Conservation (phyloP, 768 basidiomycete species). For the Chalciporus sphaerocephalus region DNA sequence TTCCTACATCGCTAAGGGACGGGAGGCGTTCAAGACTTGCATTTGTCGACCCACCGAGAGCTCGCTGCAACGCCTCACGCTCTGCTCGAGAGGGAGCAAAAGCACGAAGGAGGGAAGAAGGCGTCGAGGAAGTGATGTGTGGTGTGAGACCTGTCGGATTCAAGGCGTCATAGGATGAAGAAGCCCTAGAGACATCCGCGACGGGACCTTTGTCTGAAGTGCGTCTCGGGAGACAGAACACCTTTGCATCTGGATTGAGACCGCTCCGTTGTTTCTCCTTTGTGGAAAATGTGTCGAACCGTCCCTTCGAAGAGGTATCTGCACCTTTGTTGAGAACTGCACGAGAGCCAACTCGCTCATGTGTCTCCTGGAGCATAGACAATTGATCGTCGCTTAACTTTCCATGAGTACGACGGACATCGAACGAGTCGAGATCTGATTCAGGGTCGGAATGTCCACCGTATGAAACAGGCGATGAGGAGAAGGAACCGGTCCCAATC, state of each 20-base stretch:
- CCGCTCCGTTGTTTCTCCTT: conserved; percentile 57
- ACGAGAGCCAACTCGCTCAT: conserved; percentile 14
- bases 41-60: conserved; percentile 69
- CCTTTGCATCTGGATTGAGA: conserved; percentile 84
- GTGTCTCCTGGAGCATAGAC: conserved; percentile 30
- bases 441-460: conserved; percentile 28
- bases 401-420: conserved; percentile 32
- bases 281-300: conserved; percentile 42
- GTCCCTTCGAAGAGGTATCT: conserved; percentile 39
- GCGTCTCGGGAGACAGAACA: conserved; percentile 54
- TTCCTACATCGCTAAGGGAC: conserved; percentile 72
- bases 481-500: conserved; percentile 23
- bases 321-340: conserved; percentile 9
- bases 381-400: conserved; percentile 17
- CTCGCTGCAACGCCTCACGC: conserved; percentile 78
- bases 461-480: conserved; percentile 41
- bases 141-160: conserved; percentile 56
- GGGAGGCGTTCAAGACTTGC: conserved; percentile 74
- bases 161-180: conserved; percentile 46
- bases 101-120: conserved; percentile 59
- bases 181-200: conserved; percentile 10
- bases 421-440: conserved; percentile 45
- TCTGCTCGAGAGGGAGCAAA: conserved; percentile 88
- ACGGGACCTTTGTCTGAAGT: conserved; percentile 11
- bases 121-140: conserved; percentile 39